Base-by-base conservation (phyloP, 768 basidiomycete genomes). In the Lactarius indigo region DNA sequence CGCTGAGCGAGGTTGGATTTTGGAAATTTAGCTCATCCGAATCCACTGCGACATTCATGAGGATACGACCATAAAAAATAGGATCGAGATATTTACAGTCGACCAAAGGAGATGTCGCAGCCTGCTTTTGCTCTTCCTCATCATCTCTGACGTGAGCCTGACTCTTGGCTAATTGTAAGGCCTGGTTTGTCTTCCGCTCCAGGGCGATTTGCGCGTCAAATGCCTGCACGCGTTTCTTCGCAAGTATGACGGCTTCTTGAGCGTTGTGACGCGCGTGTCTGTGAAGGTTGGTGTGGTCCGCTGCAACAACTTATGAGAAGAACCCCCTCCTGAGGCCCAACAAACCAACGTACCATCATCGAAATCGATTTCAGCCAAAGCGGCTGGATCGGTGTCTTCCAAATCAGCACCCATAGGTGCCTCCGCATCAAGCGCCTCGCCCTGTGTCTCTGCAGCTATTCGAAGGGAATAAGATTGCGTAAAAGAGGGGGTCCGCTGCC, bases 11-110 rank as follows among this genome's bases (percentile, higher is more conserved):
- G 5, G 94, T 94, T 9, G 97, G 97, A 74, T 99, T 98, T 79
- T 98, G 96, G 87, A 99, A 98, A 78, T 99, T 98, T 44, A 99
- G 87, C 74, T 98, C 96, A 73, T 97, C 95, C 23, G 92, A 93
- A 75, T 96, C 95, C 72, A 96, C 94, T 95, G 67, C 7, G 64
- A 4, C 28, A 35, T 17, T 56, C 2, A 52, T 41, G 20, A 13
- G 35, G 20, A 20, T 23, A 23, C 39, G 18, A 13, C 5, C 9
- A n/a, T 8, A 41, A 35, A 30, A 7, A 67, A 59, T 52, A 57
- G 37, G 56, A 57, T 31, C 12, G 18, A 44, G n/a, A 23, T 50
- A 76, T 91, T 73, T 78, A 94, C 92, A 79, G 73, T 94, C 92
- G 62, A 93, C 84, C 10, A 92, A 80, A 63, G 86, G 83, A 1